Evolutionary conservation across 495 filamentous ascomycete genomes (phyloP).

Genomic region (Tuber calosporum): DNA sequence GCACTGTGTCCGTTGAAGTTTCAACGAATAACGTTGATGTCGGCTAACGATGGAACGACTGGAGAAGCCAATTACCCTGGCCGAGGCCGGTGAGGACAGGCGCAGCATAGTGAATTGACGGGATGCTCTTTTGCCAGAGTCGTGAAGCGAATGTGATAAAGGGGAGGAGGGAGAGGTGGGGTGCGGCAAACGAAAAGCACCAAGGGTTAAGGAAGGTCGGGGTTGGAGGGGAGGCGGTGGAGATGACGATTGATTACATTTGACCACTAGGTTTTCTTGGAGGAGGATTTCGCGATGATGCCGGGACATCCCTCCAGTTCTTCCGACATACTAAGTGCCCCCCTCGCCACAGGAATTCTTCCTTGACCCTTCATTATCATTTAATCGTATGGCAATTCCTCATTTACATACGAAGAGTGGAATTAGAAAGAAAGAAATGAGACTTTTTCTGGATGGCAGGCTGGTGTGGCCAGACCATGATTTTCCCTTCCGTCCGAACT

Average conservation of each 20-base stretch:
- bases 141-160: constrained; percentile 9
- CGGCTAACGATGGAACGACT: not conserved
- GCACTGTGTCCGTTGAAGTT: constrained; percentile 15
- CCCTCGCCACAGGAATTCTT: too few relatives aligned
- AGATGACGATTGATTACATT: constrained; percentile 19
- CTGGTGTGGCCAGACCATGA: not conserved
- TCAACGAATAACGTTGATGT: constrained; percentile 15
- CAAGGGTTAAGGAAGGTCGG: not conserved
- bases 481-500: not conserved
- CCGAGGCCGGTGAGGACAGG: constrained; percentile 32
- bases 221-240: constrained; percentile 16
- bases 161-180: constrained; percentile 3
- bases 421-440: not conserved
- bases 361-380: not conserved
- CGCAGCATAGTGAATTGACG: constrained; percentile 34
- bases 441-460: not conserved
- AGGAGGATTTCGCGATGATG: not conserved
- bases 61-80: constrained; percentile 34
- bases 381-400: not conserved
- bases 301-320: not conserved
- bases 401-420: not conserved
- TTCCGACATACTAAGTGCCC: not conserved
- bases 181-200: constrained; percentile 1
- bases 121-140: constrained; percentile 5
- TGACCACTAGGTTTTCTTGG: not conserved